phyloP scores from a whole-genome alignment of 495 filamentous ascomycete genomes.

The Apiosordaria backusii region DNA sequence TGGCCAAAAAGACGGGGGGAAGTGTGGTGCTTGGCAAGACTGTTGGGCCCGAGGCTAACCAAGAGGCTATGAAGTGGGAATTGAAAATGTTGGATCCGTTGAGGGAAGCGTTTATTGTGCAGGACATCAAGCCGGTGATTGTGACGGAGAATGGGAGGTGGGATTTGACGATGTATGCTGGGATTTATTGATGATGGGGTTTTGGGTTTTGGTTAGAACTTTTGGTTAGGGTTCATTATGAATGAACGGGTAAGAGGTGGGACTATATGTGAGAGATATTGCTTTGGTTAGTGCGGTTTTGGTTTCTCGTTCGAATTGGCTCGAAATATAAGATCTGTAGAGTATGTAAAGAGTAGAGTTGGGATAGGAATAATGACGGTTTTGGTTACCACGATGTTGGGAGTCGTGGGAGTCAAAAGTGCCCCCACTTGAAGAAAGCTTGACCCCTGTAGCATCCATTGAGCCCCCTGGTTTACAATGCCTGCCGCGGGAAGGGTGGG shows the following conservation, averaged over 20 bases:
- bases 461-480: not conserved
- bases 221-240: not conserved
- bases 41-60: constrained; percentile 35
- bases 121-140: constrained; percentile 18
- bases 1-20: constrained; percentile 30
- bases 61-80: constrained; percentile 31
- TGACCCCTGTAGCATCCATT: not conserved
- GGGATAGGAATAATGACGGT: not conserved
- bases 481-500: not conserved
- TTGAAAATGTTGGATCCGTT: constrained; percentile 15
- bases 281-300: not conserved
- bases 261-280: not conserved
- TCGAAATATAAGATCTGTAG: not conserved
- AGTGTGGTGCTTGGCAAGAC: constrained; percentile 30
- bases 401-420: not conserved
- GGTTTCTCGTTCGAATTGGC: not conserved
- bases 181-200: constrained; percentile 14
- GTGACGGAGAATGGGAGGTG: constrained; percentile 20
- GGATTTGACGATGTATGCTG: constrained; percentile 20
- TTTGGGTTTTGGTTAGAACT: not conserved
- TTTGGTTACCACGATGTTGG: not conserved
- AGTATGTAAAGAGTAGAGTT: not conserved
- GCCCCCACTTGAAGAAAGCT: not conserved
- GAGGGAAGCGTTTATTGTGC: constrained; percentile 17
- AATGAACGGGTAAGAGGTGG: not conserved